Base-by-base conservation (phyloP, 164 flowering plant species). In the Akebia trifoliata region DNA sequence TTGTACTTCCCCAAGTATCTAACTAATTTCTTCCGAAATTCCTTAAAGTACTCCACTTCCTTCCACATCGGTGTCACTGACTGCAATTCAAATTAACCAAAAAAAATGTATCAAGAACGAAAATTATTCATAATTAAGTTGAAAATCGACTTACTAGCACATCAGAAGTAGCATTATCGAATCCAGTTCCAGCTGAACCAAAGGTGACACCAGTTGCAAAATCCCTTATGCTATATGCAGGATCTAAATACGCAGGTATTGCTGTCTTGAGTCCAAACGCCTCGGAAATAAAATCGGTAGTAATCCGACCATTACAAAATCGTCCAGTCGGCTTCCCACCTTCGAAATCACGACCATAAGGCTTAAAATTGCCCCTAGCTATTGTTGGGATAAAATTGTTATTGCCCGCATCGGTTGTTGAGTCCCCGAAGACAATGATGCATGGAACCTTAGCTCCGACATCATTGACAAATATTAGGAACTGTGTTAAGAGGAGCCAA, bases 151-250 rank as follows among this genome's bases (percentile, higher is more conserved):
- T 78, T 69, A 83, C 88, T 14, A 77, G 64, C 0, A 73, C 69
- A 60, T 70, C 52, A 24, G 88, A 73, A 52, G 88, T 83, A 6
- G 76, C 78, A 72, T 77, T 81, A 18, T 83, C 85, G 49, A 72
- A 81, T 1, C 85, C 85, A 60, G 84, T 75, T 37, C 84, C 85
- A 3, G 85, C 85, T 2, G 88, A 83, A 34, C 83, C 85, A 65
- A 82, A 82, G 61, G 70, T 70, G 40, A 82, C 85, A 31, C 83
- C 85, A 18, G 78, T 72, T 11, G 82, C 75, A 25, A 83, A 81
- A 36, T 81, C 83, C 21, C 42, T 32, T 1, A 83, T 83, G 49
- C 38, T 49, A 63, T 68, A 78, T 1, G 17, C 12, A 0, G 84
- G 79, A 73, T 83, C 84, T 63, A 81, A 72, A 53, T 78, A 83